A percentile compares a stretch with the other conserved stretches of the same genome.
Evolutionary conservation across 192 early-diverging fungal species (phyloP).

Genomic region (Gonapodya prolifera): DNA sequence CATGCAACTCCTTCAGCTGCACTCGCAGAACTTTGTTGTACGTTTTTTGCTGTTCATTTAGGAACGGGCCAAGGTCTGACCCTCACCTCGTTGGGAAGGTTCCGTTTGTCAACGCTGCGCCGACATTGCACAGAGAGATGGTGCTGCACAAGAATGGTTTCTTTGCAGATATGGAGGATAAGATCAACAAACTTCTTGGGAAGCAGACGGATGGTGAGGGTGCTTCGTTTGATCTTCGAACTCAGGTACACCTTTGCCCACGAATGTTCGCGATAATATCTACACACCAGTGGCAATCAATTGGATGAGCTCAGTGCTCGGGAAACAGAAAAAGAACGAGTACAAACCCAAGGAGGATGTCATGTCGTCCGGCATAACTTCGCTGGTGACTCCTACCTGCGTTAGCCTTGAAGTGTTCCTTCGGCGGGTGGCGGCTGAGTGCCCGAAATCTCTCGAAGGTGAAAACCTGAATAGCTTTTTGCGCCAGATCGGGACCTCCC

Average conservation of each 20-base stretch:
- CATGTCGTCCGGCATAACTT: slow-evolving; percentile 14
- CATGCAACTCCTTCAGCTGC: slow-evolving; percentile 62
- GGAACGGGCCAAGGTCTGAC: not conserved
- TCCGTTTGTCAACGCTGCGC: slow-evolving; percentile 48
- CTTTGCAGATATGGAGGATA: slow-evolving; percentile 66
- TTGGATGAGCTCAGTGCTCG: slow-evolving; percentile 55
- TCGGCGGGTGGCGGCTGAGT: slow-evolving; percentile 33
- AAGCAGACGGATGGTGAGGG: slow-evolving; percentile 52
- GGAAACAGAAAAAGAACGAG: slow-evolving; percentile 76
- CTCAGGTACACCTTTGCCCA: not conserved
- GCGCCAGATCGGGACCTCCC: slow-evolving; percentile 60
- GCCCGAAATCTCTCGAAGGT: slow-evolving; percentile 38
- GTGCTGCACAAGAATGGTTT: slow-evolving; percentile 80
- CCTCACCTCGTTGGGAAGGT: no score
- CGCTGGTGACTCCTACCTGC: slow-evolving; percentile 15
- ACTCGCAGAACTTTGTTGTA: slow-evolving; percentile 65
- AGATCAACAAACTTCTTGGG: slow-evolving; percentile 64
- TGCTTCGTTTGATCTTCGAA: not conserved
- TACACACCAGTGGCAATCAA: slow-evolving; percentile 41
- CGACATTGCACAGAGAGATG: slow-evolving; percentile 71
- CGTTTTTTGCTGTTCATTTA: slow-evolving; percentile 3
- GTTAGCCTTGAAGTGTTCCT: not conserved
- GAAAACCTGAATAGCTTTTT: slow-evolving; percentile 68
- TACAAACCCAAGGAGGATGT: slow-evolving; percentile 81
- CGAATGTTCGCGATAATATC: no score